Evolutionary conservation across 225 moss, liverwort and hornwort species (phyloP).

Genomic region (Bryoerythrophyllum caledonicum): DNA sequence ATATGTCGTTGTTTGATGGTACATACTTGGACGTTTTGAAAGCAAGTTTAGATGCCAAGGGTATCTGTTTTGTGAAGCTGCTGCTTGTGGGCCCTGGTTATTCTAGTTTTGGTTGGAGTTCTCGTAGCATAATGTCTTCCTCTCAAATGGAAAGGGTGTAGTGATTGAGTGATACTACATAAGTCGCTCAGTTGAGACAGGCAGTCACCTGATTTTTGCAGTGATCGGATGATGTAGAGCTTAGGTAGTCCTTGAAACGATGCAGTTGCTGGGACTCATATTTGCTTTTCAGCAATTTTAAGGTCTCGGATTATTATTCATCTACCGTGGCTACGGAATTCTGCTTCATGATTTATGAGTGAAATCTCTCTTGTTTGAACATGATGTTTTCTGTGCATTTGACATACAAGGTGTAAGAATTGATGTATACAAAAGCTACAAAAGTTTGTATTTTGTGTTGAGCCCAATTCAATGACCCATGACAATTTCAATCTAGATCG

Average conservation of each 20-base stretch:
- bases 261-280: not conserved
- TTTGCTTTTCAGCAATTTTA: not conserved
- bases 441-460: no score
- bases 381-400: no score
- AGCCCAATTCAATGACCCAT: no score
- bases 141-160: conserved; percentile 21
- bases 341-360: not conserved
- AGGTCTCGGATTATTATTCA: conserved; percentile 9
- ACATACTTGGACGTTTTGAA: conserved; percentile 25
- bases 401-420: no score
- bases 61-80: conserved; percentile 30
- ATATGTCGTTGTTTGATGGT: conserved; percentile 38
- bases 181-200: not conserved
- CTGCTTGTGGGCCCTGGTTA: conserved; percentile 22
- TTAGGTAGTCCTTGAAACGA: not conserved
- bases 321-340: not conserved
- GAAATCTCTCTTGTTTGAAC: not conserved
- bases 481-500: no score
- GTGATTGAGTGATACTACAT: not conserved
- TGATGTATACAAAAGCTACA: no score
- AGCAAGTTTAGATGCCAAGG: conserved; percentile 30
- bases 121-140: conserved; percentile 12
- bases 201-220: not conserved
- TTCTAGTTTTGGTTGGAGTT: conserved; percentile 24
- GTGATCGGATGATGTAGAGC: conserved; percentile 5